Conservation (phyloP, 2,329 filamentous ascomycete species). For the Ophiosphaerella narmari region DNA sequence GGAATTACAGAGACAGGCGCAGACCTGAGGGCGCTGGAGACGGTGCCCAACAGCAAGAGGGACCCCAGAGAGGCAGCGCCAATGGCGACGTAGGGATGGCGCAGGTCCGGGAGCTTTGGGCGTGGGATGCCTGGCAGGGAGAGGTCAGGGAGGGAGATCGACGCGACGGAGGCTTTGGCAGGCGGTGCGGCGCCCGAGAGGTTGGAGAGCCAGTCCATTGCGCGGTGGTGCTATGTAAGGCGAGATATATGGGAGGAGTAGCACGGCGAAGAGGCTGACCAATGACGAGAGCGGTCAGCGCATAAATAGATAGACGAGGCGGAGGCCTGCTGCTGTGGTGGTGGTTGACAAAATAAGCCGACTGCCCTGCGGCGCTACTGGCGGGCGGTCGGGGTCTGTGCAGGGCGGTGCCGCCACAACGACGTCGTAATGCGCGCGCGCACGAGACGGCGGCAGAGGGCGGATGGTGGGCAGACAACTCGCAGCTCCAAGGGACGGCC, state of each 20-base stretch:
- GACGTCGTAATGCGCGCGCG: not conserved
- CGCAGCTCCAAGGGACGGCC: too few species aligned
- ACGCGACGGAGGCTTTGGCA: not conserved
- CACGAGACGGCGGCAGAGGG: not conserved
- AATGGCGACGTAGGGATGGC: conserved; percentile 21
- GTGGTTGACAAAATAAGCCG: conserved; percentile 20
- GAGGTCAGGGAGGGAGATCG: not conserved
- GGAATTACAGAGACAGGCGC: conserved; percentile 18
- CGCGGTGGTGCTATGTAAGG: not conserved
- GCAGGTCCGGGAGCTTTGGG: conserved; percentile 20
- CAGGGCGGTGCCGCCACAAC: conserved; percentile 9
- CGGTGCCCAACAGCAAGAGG: conserved; percentile 27
- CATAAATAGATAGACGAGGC: conserved; percentile 22
- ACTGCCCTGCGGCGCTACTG: conserved; percentile 18
- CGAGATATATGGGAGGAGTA: not conserved
- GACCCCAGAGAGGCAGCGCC: conserved; percentile 35
- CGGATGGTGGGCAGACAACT: too few species aligned
- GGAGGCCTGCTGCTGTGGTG: conserved; percentile 11
- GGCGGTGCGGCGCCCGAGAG: conserved; percentile 1
- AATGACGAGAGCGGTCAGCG: conserved; percentile 19
- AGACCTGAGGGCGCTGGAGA: conserved; percentile 23
- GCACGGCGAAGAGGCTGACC: conserved; percentile 10
- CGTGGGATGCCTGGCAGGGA: conserved; percentile 16
- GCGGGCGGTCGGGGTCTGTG: not conserved
- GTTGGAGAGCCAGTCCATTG: conserved; percentile 14